Evolutionary conservation across 805 yeast genomes (phyloP), one percentile per base, ranked within the genome.

Genomic region (Spathaspora passalidarum): DNA sequence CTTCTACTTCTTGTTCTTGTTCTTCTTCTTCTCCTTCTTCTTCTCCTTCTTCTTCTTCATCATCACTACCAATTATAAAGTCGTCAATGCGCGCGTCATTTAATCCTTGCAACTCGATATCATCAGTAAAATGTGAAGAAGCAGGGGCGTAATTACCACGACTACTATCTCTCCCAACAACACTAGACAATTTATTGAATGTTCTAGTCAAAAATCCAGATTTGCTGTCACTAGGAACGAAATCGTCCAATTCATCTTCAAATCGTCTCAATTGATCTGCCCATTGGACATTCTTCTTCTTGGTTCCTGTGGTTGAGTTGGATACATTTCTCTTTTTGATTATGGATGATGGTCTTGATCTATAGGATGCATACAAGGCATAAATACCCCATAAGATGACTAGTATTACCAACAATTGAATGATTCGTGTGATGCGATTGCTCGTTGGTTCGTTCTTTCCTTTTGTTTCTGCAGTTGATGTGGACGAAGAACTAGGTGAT

Each of bases 11-110:
- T n/a, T n/a, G n/a, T n/a, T 4, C 11, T 19, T 26, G 9, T 5
- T 26, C 35, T 9, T 9, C 19, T 9, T 6, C 19, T 7, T 13
- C 34, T 22, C 10, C 17, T 3, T 21, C 34, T 5, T 40, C 42
- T 11, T 19, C 14, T 40, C 14, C 25, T 19, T 35, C 43, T 19
- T 49, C 55, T 32, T 49, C 53, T 40, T 77, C 81, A 32, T 76
- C 81, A 42, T 77, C 81, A 52, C 78, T 73, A 26, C 65, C 75
- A 40, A 77, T 71, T n/a, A 73, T 64, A 46, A 77, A 76, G 32
- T 75, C 74, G 45, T 73, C 77, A 5, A 48, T 54, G 23, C 46
- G 48, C 8, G 43, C 47, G 10, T 26, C 40, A 23, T 22, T 32
- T 7, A 50, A 26, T 29, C 50, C 58, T 11, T 64, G 72, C 66